Base-by-base conservation (phyloP, 768 basidiomycete genomes). In the Tricholoma furcatifolium region DNA sequence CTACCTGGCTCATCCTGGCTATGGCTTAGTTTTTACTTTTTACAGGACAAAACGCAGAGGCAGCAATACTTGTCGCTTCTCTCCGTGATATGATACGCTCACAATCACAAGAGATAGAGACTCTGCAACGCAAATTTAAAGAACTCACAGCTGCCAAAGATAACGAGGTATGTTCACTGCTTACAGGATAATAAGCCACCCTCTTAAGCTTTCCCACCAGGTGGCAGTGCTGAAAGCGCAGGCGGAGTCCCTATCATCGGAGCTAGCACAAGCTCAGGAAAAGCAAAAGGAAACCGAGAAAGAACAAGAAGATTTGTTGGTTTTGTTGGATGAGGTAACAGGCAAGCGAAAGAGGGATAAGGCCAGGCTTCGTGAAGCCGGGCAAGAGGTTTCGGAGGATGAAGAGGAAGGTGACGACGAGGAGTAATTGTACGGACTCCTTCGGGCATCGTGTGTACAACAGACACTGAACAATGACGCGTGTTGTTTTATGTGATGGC, bases 231-330 rank as follows among this genome's bases (percentile, higher is more conserved):
- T 87, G 31, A 75, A 76, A 24, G 69, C 63, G 7, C 78, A 81
- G 60, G 63, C 87, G 7, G 61, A 70, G 4, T 64, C 67, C 4
- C 64, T 90, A 18, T 71, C 80, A 23, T 60, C 66, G 12, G 68
- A 83, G 49, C 66, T 92, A 7, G 67, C 70, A 39, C 71, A 69
- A 1, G 75, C 84, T 8, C 80, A 88, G 59, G 78, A 76, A 50
- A 88, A 86, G 65, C 79, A 82, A 44, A 86, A 81, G 59, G 93
- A 97, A 8, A 82, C 85, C 20, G 93, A 97, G 68, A 95, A 94
- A 70, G 96, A 99, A 67, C 95, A 98, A 61, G 96, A 98, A 65
- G 96, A 99, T 68, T 67, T 98, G 43, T 74, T 99, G 18, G 95
- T 99, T 10, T 70, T 98, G 30, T 74, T 99, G 3, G 97, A 98